Evolutionary conservation across 2,329 filamentous ascomycete species (phyloP).

Genomic region (Aspergillus piperis): DNA sequence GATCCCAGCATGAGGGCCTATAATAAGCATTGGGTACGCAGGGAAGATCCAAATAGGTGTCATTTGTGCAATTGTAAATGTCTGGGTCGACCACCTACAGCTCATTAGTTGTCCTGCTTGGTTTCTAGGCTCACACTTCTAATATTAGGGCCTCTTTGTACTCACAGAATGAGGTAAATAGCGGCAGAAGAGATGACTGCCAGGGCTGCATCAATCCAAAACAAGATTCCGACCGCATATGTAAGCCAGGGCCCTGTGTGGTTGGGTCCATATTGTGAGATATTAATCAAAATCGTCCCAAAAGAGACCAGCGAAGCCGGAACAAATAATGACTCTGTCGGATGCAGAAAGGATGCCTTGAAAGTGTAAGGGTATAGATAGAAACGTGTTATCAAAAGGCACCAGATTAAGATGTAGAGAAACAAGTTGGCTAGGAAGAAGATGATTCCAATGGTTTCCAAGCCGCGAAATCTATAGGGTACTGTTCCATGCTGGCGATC

Average conservation of each 20-base stretch:
- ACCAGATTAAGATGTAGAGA: slow-evolving; percentile 64
- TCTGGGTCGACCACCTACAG: slow-evolving; percentile 62
- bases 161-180: slow-evolving; percentile 73
- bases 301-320: slow-evolving; percentile 68
- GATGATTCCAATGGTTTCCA: slow-evolving; percentile 60
- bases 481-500: slow-evolving; percentile 34
- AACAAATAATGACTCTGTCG: slow-evolving; percentile 76
- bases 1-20: slow-evolving; percentile 70
- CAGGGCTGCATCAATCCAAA: slow-evolving; percentile 71
- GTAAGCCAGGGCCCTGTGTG: slow-evolving; percentile 64
- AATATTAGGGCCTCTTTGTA: not conserved
- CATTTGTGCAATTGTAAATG: slow-evolving; percentile 77
- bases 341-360: slow-evolving; percentile 70
- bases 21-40: slow-evolving; percentile 76
- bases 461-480: slow-evolving; percentile 57
- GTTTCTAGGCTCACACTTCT: no score
- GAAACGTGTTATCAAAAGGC: slow-evolving; percentile 69
- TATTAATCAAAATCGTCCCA: slow-evolving; percentile 75
- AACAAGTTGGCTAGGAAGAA: slow-evolving; percentile 65
- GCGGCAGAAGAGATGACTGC: slow-evolving; percentile 68
- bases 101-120: slow-evolving; percentile 15
- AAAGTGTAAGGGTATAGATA: slow-evolving; percentile 70
- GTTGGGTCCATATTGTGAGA: slow-evolving; percentile 73
- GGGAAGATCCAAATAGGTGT: slow-evolving; percentile 88
- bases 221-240: slow-evolving; percentile 64